Base-by-base conservation (phyloP, 2,329 filamentous ascomycete species). In the Penicillium polonicum region DNA sequence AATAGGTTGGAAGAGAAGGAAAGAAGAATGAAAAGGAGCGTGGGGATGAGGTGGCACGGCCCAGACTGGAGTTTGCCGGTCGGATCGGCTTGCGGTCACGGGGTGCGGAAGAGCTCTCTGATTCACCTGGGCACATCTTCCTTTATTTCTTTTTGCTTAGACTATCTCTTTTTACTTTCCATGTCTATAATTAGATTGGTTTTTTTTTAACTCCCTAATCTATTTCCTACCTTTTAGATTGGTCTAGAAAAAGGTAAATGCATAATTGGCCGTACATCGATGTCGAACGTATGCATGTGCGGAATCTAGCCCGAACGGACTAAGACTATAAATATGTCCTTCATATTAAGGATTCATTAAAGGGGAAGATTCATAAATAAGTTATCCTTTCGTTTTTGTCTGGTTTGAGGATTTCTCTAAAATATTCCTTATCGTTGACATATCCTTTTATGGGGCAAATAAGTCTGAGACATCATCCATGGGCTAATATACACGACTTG, bases 21-120 rank as follows among this genome's bases (percentile, higher is more conserved):
- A 54, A 42, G 36, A 62, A 38, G 46, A 62, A 63, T 48, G 60
- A 66, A 68, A 64, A 65, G 64, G 65, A 69, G 66, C 63, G 58
- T 56, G 48, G 66, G 69, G 66, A 69, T 70, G 67, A 63, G 61
- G 63, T 65, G 65, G 60, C 59, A 63, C 61, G 66, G 61, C 54
- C 59, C 59, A 61, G 60, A 62, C 57, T 61, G 60, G 61, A 61
- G 62, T 58, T 57, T 59, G 59, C 59, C 64, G 52, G 59, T 58
- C 62, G 58, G 64, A 63, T 65, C 60, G 64, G 58, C 39, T 60
- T 58, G 42, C 23, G 60, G 62, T 63, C 62, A 65, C 62, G 62
- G 62, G 62, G 57, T 56, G 54, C 25, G 54, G 48, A 38, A 58
- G 51, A 58, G 55, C 49, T 53, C 55, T 52, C 45, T 55, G 52